A percentile compares a stretch with the other conserved stretches of the same genome.
Conservation (phyloP, 345 rosid genomes). For the Camelina neglecta region DNA sequence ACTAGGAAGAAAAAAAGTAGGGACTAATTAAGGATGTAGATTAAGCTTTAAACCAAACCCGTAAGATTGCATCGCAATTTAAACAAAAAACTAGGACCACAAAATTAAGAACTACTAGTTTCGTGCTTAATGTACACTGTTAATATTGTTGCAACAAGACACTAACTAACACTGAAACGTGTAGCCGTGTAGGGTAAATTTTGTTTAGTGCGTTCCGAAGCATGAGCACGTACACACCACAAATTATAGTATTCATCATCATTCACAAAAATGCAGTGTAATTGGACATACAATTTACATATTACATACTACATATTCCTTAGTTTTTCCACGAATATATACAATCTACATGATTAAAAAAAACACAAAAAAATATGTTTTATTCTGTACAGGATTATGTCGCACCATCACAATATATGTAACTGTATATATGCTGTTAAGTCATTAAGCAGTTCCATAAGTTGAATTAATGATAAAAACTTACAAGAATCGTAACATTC, state of each 20-base stretch:
- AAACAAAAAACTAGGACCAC: not conserved
- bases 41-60: conserved; percentile 8
- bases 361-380: no score
- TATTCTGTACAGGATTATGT: no score
- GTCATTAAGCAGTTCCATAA: not conserved
- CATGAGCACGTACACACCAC: not conserved
- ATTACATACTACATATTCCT: no score
- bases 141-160: not conserved
- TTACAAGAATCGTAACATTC: not conserved
- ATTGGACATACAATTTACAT: not conserved
- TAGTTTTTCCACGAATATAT: no score
- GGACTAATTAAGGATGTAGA: not conserved
- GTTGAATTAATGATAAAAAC: not conserved
- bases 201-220: not conserved
- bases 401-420: no score
- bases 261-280: not conserved
- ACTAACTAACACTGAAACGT: not conserved
- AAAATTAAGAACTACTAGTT: not conserved
- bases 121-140: not conserved
- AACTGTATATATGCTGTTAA: no score
- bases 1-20: not conserved
- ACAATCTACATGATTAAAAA: no score
- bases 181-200: not conserved
- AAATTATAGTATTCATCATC: not conserved
- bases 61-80: conserved; percentile 1